Evolutionary conservation across 192 early-diverging fungal genomes (phyloP), one percentile per base, ranked within the genome.

Genomic region (Coemansia sp.): DNA sequence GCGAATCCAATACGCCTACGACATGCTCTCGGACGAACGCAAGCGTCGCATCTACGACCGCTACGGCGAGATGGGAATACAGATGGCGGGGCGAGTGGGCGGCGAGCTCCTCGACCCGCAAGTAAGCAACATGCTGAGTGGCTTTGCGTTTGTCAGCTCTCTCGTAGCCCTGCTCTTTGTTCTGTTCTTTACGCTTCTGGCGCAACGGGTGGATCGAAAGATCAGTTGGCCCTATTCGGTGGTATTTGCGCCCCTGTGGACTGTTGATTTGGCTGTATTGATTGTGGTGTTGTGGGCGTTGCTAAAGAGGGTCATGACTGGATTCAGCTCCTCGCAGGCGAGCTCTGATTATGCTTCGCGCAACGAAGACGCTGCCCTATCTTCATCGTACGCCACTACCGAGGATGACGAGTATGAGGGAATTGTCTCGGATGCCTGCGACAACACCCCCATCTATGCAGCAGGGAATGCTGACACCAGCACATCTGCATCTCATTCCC

Each of bases 21-120:
- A 94, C 28, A 67, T 88, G 9, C 81, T 89, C 34, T 74, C 85
- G 16, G 91, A 93, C 70, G 83, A 85, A 36, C 90, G 95, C 67
- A 93, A 92, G 66, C 87, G 95, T 13, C 67, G 88, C 28, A 87
- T 99, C 18, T 99, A 95, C 77, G 94, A 97, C 83, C 87, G 88
- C 66, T 95, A 96, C 73, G 91, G 91, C 50, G 88, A 89, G 62
- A 83, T 89, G 62, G 91, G 91, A 31, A 72, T 93, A 2, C 73
- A 87, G 40, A 93, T 93, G 91, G 83, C 89, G 53, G 88, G 85
- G 59, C 85, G 88, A 0, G 71, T 91, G 50, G 89, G 85, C 46
- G 86, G 89, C 59, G 81, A 86, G 43, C 66, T 89, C 38, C 76
- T 93, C 28, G 85, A 88, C 67, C 87, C 90, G 0, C 79, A 86